Base-by-base conservation (phyloP, 2,329 filamentous ascomycete genomes). In the Ascochyta lentis region DNA sequence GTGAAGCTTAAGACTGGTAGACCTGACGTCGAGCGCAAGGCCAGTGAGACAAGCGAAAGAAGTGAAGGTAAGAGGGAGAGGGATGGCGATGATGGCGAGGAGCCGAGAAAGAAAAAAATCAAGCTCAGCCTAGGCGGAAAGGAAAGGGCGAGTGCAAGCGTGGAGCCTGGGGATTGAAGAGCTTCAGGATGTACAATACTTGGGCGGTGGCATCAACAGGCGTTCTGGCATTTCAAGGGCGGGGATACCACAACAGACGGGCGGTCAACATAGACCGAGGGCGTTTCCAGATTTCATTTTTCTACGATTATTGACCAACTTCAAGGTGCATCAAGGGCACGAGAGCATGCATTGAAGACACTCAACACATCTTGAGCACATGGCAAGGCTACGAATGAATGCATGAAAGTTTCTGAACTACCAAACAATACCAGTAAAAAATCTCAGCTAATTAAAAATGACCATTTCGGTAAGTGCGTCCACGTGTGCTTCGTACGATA, bases 21-120 rank as follows among this genome's bases (percentile, higher is more conserved):
- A 41, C 67, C 65, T 9, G 71, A 74, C 15, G 23, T 60, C 3
- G 70, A 72, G 12, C 60, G 68, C 37, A 69, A 69, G 54, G 63
- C 63, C 19, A 74, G 70, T 49, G 66, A 72, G 26, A 60, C 66
- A 44, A 67, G 64, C 45, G 70, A 70, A 24, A 61, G 66, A 2
- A 61, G 64, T 19, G 70, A 73, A 6, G 68, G 69, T n/a, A 75
- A 75, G 53, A 47, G 73, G 10, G 72, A 75, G 2, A 52, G 73
- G 6, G 73, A 76, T 10, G 66, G 63, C 13, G 72, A 68, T n/a
- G 69, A 70, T 0, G 65, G 61, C 0, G 73, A 72, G 0, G 68
- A 65, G 12, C 71, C 71, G 15, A 68, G 70, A 39, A 68, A 71
- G 59, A 76, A 77, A 65, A 77, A 77, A 60, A 70, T 77, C 38